Evolutionary conservation across 2,329 filamentous ascomycete genomes (phyloP), one percentile per base, ranked within the genome.

Genomic region (Pseudocercospora musae): DNA sequence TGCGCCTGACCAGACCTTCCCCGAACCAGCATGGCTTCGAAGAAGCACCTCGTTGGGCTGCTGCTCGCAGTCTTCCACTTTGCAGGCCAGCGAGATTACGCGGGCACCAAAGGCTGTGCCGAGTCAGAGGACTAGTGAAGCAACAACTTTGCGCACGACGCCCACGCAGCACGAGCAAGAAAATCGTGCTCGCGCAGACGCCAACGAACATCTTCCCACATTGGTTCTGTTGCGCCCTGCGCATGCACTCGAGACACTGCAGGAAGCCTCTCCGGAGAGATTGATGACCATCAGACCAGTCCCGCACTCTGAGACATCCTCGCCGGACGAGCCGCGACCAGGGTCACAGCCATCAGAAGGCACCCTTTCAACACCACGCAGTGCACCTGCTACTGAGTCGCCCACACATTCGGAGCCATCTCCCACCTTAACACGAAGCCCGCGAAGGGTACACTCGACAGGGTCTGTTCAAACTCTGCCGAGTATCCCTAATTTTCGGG

Each of bases 121-220:
- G 44, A 69, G 66, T 40, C 63, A 69, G 31, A 64, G 71, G 58
- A 64, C 69, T 40, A 74, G 72, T 53, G 58, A 68, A 42, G 65
- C 69, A 15, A 72, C 72, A 4, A 73, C 72, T 25, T 62, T 74
- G 59, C 66, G 68, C 62, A 66, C 67, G 15, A 72, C 71, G 31
- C 70, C 71, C 9, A 70, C 71, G n/a, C 70, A 70, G 21, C 61
- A 65, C 49, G 71, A 72, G 29, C 52, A 64, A 59, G 69, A 71
- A 27, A 62, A 62, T 60, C 67, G 64, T 25, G 60, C 67, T 29
- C 67, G 67, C 37, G 62, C 62, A 57, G 62, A 66, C 33, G 52
- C 52, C 23, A 59, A 15, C 18, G 65, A 66, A 29, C 62, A 62
- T 29, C 27, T 60, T 55, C 20, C 60, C 11, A 46, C 53, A n/a